phyloP scores from a whole-genome alignment of 768 basidiomycete species.

The Kockovaella imperatae region DNA sequence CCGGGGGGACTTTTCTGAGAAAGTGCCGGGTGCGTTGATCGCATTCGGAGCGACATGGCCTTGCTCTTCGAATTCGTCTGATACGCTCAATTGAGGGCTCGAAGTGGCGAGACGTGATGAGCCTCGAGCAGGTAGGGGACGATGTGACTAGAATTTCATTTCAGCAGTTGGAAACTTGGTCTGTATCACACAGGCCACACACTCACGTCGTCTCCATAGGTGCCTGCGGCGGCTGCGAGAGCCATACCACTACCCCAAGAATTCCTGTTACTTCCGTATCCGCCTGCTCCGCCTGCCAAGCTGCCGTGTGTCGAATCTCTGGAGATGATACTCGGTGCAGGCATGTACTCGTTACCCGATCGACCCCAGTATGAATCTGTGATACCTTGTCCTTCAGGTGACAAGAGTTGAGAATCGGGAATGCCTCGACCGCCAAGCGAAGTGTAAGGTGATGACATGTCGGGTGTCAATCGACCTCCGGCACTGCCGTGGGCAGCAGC shows the following conservation, averaged over 20 bases:
- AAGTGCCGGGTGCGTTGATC: neutral
- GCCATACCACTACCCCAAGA: constrained; percentile 34
- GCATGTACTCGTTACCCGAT: constrained; percentile 19
- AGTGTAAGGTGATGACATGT: constrained; percentile 12
- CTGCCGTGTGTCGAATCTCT: constrained; percentile 24
- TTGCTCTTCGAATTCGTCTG: constrained; percentile 29
- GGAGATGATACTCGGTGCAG: constrained; percentile 34
- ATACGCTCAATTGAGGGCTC: constrained; percentile 12
- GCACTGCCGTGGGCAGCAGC: no score
- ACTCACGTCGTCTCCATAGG: constrained; percentile 22
- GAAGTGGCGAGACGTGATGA: constrained; percentile 17
- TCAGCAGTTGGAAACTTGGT: no score
- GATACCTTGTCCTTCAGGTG: constrained; percentile 13
- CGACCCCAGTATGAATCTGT: constrained; percentile 10
- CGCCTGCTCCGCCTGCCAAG: constrained; percentile 19
- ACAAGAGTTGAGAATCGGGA: constrained; percentile 8
- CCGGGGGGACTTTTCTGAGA: constrained; percentile 30
- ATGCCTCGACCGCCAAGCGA: constrained; percentile 7
- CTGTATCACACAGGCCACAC: no score
- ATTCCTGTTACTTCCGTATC: constrained; percentile 16
- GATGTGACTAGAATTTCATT: no score
- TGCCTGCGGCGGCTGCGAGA: constrained; percentile 22
- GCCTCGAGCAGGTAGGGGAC: constrained; percentile 6
- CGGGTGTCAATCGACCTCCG: no score
- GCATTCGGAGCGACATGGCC: constrained; percentile 31